Conservation (phyloP, 2,329 filamentous ascomycete genomes). For the Aspergillus pseudoterreus region DNA sequence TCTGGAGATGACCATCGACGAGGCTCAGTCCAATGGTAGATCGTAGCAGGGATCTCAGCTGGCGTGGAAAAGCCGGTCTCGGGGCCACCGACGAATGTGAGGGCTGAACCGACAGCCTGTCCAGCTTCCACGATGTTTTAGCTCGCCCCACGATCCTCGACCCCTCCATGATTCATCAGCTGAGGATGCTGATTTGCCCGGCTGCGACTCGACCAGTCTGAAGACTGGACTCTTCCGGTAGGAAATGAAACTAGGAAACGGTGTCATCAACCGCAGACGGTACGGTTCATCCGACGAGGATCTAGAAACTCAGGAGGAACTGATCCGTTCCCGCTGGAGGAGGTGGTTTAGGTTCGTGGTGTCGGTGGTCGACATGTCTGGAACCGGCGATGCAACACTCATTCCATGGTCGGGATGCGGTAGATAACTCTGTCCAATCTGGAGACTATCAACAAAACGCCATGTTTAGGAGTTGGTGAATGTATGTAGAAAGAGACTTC, state of each 20-base stretch:
- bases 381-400: not conserved
- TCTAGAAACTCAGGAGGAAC: not conserved
- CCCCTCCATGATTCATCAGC: slow-evolving; percentile 29
- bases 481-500: not conserved
- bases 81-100: slow-evolving; percentile 28
- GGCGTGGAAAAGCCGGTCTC: slow-evolving; percentile 23
- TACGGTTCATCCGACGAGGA: slow-evolving; percentile 1
- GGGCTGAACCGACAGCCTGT: slow-evolving; percentile 19
- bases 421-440: not conserved
- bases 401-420: not conserved
- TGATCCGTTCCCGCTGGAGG: not conserved
- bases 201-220: slow-evolving; percentile 1
- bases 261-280: not conserved
- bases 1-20: slow-evolving; percentile 29
- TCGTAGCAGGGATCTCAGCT: slow-evolving; percentile 37
- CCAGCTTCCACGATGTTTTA: slow-evolving; percentile 20
- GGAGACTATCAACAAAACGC: not conserved
- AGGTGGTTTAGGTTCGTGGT: not conserved
- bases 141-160: slow-evolving; percentile 28
- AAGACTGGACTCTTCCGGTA: not conserved
- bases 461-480: no score
- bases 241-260: not conserved
- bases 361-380: not conserved
- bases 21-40: slow-evolving; percentile 37
- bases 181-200: slow-evolving; percentile 17